Evolutionary conservation across 257 asterid genomes (phyloP), one percentile per base, ranked within the genome.

Genomic region (Solanum piurae): DNA sequence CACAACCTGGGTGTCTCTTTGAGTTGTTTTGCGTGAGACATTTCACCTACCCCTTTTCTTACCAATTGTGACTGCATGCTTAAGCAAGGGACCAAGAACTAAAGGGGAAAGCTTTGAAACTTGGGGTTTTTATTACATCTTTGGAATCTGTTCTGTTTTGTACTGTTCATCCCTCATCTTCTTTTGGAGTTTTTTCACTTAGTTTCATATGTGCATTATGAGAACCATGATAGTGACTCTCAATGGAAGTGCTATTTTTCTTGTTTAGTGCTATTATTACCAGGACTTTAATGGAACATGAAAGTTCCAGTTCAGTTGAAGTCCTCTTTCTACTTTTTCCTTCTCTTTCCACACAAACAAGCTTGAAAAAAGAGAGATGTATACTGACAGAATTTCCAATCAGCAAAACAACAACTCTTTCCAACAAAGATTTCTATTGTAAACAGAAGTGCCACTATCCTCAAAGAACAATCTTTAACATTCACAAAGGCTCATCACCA

Each of bases 191-290:
- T 79, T 44, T 44, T 79, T 79, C 83, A 5, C 40, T 79, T 18
- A 82, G 62, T 49, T 49, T 34, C 2, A 31, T 49, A 29, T 31
- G 42, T 49, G 69, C 69, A 82, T 20, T 31, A 82, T 82, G 44
- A 82, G 40, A 82, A 29, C 68, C 69, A 49, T 49, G 85, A 82
- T 5, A 49, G 42, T 16, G 85, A 82, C 85, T 16, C 85, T 16
- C 42, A 29, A 49, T 49, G 68, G 29, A 49, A 82, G 85, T 82
- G 85, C 85, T 82, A 29, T 82, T 49, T 46, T 49, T 27, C 68
- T 82, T 82, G 69, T 82, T 49, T 46, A 80, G 68, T 27, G 85
- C 85, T 29, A 80, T 82, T 82, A 82, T 82, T 82, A 82, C 85
- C n/a, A 82, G 44, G 85, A 82, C 69, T 82, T 46, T 29, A 49